Evolutionary conservation across 805 yeast genomes (phyloP), one percentile per base, ranked within the genome.

Genomic region (Candida peoriensis): DNA sequence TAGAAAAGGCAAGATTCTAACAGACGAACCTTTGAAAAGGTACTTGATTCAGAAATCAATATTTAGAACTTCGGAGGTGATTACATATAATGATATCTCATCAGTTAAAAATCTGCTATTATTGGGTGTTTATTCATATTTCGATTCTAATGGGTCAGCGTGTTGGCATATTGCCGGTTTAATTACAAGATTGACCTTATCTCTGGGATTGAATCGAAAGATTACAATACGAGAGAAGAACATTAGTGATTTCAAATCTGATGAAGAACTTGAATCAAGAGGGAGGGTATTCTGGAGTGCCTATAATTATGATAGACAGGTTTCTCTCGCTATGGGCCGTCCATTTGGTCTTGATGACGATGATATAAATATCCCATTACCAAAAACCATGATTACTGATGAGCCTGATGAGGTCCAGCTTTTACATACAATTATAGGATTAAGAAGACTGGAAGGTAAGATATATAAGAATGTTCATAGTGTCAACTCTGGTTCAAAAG

Each of bases 141-240:
- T 70, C 46, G 76, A 72, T 41, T 68, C 70, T 9, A 52, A 63
- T 25, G 75, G 75, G 4, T 58, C 66, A 9, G 62, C 70, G 17
- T 62, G 77, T 2, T 73, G 78, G 80, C 68, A 71, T 24, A 59
- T 73, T 16, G 66, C 68, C 35, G 76, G 79, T 1, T 47, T 70
- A 16, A 54, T 71, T 20, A 57, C 68, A 42, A 51, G 79, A 43
- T 39, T 70, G 31, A 60, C 67, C 1, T 50, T 71, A 12, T 64
- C 69, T 10, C 41, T 72, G 19, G 76, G 77, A 2, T 49, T 74
- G 20, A 69, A 74, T 44, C 63, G 72, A 34, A 60, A 57, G 12
- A 36, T 63, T 6, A 8, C 13, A 4, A n/a, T n/a, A n/a, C n/a
- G n/a, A n/a, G n/a, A n/a, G n/a, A n/a, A n/a, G n/a, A n/a, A n/a